phyloP scores from a whole-genome alignment of 768 basidiomycete species.

The Russula sp. region DNA sequence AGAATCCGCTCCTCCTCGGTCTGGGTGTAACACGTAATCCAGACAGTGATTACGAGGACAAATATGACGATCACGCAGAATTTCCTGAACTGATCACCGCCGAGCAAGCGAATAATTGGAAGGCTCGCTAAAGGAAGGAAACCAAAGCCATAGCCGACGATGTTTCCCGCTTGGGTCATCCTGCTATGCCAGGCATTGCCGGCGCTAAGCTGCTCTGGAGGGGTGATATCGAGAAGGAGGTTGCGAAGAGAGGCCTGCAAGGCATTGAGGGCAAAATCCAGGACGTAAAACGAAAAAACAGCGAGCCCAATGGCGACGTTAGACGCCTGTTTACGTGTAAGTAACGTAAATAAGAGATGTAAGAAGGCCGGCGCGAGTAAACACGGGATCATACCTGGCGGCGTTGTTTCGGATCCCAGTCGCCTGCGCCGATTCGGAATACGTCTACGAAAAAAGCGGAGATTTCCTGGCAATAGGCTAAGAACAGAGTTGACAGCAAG shows the following conservation, averaged over 20 bases:
- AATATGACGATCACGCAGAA: constrained; percentile 84
- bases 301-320: constrained; percentile 79
- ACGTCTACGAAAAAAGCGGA: constrained; percentile 74
- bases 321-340: constrained; percentile 42
- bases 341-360: constrained; percentile 5
- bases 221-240: constrained; percentile 87
- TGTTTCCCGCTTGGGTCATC: constrained; percentile 96
- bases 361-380: constrained; percentile 6
- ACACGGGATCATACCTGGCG: constrained; percentile 40
- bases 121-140: constrained; percentile 83
- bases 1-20: constrained; percentile 66
- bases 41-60: constrained; percentile 74
- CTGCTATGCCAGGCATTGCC: constrained; percentile 98
- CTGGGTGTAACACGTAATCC: constrained; percentile 82
- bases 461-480: constrained; percentile 77
- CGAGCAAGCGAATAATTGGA: constrained; percentile 71
- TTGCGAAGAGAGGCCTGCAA: constrained; percentile 89
- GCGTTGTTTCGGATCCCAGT: constrained; percentile 78
- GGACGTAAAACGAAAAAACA: constrained; percentile 82
- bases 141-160: constrained; percentile 89
- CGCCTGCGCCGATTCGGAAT: constrained; percentile 67
- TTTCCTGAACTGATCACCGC: constrained; percentile 92
- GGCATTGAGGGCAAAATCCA: constrained; percentile 98
- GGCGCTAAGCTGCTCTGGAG: constrained; percentile 82
- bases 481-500: constrained; percentile 64